Conservation (phyloP, 345 rosid genomes). For the Aquilaria malaccensis region DNA sequence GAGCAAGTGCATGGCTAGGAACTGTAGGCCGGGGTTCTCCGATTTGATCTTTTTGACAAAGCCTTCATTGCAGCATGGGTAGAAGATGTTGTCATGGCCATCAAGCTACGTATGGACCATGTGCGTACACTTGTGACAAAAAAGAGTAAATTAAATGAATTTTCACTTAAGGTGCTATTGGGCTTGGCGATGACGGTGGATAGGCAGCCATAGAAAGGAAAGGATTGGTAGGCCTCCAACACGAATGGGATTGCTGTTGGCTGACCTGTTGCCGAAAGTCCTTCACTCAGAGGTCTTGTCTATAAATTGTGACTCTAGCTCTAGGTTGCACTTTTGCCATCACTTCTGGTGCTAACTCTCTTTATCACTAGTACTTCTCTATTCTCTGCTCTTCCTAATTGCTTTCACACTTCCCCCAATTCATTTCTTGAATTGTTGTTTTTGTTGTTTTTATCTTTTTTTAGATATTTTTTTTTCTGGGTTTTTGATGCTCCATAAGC, state of each 20-base stretch:
- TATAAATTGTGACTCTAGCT: constrained; percentile 17
- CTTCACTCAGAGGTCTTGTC: too few species aligned
- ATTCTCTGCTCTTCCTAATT: constrained; percentile 10
- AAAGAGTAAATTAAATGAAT: too few species aligned
- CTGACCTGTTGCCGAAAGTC: too few species aligned
- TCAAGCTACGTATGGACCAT: background rate
- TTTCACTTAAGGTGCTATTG: too few species aligned
- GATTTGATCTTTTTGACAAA: constrained; percentile 16
- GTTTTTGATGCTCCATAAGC: background rate
- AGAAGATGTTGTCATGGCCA: background rate
- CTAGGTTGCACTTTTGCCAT: constrained; percentile 14
- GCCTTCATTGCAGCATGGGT: constrained; percentile 22
- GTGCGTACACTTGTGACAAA: too few species aligned
- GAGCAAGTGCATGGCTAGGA: constrained; percentile 9
- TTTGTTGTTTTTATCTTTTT: constrained; percentile 8
- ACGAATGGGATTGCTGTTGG: too few species aligned
- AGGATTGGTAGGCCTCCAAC: too few species aligned
- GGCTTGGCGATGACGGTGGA: too few species aligned
- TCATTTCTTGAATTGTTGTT: constrained; percentile 18
- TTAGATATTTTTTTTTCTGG: constrained; percentile 14
- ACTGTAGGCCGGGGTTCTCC: background rate
- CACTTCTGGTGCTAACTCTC: constrained; percentile 19
- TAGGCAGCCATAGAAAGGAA: background rate
- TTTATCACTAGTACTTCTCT: constrained; percentile 22
- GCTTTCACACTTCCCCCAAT: constrained; percentile 2